A percentile compares a stretch with the other conserved stretches of the same genome.
phyloP scores from a whole-genome alignment of 345 rosid genomes.

The Rhodomyrtus tomentosa region DNA sequence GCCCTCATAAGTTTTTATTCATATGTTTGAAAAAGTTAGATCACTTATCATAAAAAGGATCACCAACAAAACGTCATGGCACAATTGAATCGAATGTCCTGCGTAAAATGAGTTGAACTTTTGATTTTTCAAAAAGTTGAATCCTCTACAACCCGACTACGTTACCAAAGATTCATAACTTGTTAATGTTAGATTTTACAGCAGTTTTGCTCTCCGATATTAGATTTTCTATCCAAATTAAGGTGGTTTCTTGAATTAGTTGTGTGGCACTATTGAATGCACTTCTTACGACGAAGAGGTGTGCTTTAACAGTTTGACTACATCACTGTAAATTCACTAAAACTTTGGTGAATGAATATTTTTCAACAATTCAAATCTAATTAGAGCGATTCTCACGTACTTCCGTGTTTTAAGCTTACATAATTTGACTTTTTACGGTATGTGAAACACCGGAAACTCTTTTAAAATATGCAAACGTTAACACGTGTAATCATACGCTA shows the following conservation, averaged over 20 bases:
- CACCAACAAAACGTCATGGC: not conserved
- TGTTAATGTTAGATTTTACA: not conserved
- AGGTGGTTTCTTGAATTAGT: not conserved
- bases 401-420: not conserved
- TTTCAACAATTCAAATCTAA: not conserved
- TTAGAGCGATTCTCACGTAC: accelerated
- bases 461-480: not conserved
- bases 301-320: not conserved
- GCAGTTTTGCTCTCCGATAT: not conserved
- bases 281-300: not conserved
- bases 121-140: not conserved
- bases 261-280: not conserved
- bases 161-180: not conserved
- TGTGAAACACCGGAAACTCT: not conserved
- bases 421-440: not conserved
- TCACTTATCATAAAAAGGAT: not conserved
- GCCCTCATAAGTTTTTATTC: not conserved
- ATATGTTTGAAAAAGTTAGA: not conserved
- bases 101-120: not conserved
- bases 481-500: not conserved
- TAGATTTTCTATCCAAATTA: not conserved
- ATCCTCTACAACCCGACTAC: no score
- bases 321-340: accelerated
- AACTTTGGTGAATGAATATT: not conserved
- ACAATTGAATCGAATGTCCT: not conserved